These are phyloP conservation scores for Boletus tylopilopsis DNA, from an alignment of 768 basidiomycete genomes.

Conservation along the genomic window DNA sequence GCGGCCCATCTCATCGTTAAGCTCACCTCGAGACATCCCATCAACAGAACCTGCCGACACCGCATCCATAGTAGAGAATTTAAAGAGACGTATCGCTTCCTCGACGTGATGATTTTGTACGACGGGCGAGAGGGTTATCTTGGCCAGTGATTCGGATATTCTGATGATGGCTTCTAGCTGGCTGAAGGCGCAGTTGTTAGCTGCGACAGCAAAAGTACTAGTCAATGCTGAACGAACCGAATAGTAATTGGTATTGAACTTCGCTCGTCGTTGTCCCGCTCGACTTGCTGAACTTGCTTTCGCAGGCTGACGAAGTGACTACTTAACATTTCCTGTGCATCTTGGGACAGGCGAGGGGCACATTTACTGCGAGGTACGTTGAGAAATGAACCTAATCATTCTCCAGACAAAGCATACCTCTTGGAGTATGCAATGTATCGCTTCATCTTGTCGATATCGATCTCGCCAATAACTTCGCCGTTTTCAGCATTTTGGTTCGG, in stretches of 20 bases:
- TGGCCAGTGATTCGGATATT: constrained; percentile 95
- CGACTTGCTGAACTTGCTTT: constrained; percentile 93
- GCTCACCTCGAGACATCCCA: constrained; percentile 83
- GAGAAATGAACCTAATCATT: constrained; percentile 1
- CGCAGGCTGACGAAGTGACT: constrained; percentile 92
- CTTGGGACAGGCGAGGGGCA: constrained; percentile 88
- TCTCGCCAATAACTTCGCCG: constrained; percentile 75
- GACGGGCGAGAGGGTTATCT: constrained; percentile 81
- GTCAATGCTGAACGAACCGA: constrained; percentile 54
- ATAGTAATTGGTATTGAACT: constrained; percentile 98
- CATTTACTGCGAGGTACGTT: constrained; percentile 65
- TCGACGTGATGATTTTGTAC: constrained; percentile 95
- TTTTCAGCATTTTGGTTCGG: constrained; percentile 59
- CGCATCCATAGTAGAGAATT: constrained; percentile 98
- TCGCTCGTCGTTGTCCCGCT: constrained; percentile 94
- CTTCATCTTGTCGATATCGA: constrained; percentile 98
- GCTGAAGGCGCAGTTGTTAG: constrained; percentile 29
- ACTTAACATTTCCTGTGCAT: constrained; percentile 94
- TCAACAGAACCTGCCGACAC: constrained; percentile 93
- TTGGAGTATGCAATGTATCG: constrained; percentile 96
- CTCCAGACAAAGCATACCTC: constrained; percentile 46
- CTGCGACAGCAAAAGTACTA: background rate
- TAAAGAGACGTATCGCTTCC: constrained; percentile 97
- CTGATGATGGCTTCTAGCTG: constrained; percentile 99
- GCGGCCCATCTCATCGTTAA: constrained; percentile 88